These are phyloP conservation scores for Hygrophila difformis DNA, from an alignment of 257 asterid species.

Conservation along the genomic window DNA sequence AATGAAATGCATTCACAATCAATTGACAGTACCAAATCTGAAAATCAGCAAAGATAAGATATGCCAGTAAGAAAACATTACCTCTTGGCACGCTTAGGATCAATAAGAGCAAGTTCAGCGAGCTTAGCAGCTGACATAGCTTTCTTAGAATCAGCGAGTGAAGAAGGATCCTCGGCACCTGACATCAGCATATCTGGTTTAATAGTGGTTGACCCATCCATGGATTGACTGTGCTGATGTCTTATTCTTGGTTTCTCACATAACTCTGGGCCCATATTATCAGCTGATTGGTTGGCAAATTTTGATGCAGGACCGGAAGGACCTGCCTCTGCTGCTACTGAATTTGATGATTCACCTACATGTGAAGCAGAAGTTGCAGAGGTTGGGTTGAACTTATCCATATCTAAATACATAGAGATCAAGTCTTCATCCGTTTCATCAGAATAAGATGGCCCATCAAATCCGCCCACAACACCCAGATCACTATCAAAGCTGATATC, in stretches of 20 bases:
- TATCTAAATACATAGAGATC: slow-evolving; percentile 71
- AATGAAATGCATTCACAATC: no score
- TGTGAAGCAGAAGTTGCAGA: slow-evolving; percentile 62
- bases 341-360: slow-evolving; percentile 59
- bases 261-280: slow-evolving; percentile 22
- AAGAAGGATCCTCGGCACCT: slow-evolving; percentile 65
- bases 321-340: slow-evolving; percentile 34
- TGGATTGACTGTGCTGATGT: slow-evolving; percentile 97
- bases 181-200: slow-evolving; percentile 82
- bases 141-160: slow-evolving; percentile 74
- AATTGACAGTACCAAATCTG: no score
- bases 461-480: slow-evolving; percentile 88
- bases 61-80: slow-evolving; percentile 17
- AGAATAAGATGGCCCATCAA: slow-evolving; percentile 80
- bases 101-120: slow-evolving; percentile 91
- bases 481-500: slow-evolving; percentile 90
- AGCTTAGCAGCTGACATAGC: slow-evolving; percentile 93
- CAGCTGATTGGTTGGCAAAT: slow-evolving; percentile 23
- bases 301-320: slow-evolving; percentile 37
- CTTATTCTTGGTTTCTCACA: slow-evolving; percentile 68
- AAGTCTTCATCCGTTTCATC: slow-evolving; percentile 86
- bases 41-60: not conserved
- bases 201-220: slow-evolving; percentile 90
- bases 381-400: slow-evolving; percentile 75
- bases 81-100: slow-evolving; percentile 99